Conservation (phyloP, 164 flowering plant genomes). For the Brasenia schreberi region DNA sequence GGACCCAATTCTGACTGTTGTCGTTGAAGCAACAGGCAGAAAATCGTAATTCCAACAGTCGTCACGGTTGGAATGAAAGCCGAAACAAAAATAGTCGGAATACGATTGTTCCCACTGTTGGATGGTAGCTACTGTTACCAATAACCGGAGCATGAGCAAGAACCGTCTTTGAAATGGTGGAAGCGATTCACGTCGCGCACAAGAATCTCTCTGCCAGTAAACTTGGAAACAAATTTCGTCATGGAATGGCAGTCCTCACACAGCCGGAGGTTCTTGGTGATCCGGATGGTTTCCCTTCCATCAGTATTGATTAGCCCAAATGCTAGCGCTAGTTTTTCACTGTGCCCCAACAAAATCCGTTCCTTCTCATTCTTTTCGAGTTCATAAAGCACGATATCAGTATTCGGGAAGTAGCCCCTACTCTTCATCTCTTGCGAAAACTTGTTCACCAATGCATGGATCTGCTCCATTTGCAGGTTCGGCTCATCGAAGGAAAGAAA, state of each 20-base stretch:
- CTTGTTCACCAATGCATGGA: slow-evolving; percentile 7
- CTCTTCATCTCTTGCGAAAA: slow-evolving; percentile 7
- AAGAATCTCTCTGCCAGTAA: slow-evolving; percentile 5
- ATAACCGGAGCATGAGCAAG: slow-evolving; percentile 10
- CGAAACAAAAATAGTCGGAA: too few species aligned
- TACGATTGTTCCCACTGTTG: neutral
- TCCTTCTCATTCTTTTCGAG: slow-evolving; percentile 1
- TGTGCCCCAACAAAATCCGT: slow-evolving; percentile 4
- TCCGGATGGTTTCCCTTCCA: slow-evolving; percentile 2
- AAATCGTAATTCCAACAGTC: too few species aligned
- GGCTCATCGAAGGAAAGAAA: slow-evolving; percentile 9
- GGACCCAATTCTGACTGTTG: too few species aligned
- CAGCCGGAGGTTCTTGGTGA: slow-evolving; percentile 9
- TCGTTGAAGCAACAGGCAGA: too few species aligned
- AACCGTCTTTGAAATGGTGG: slow-evolving; percentile 9
- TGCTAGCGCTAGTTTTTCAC: slow-evolving; percentile 10
- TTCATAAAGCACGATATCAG: slow-evolving; percentile 1
- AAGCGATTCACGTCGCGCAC: slow-evolving; percentile 9
- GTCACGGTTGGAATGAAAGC: too few species aligned
- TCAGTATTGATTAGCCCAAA: slow-evolving; percentile 9
- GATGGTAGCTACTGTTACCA: slow-evolving; percentile 1
- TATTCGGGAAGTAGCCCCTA: slow-evolving; percentile 2
- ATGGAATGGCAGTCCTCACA: slow-evolving; percentile 10
- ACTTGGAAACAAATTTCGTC: slow-evolving; percentile 7
- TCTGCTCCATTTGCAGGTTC: slow-evolving; percentile 7